These are phyloP conservation scores for Carex cristatella DNA, from an alignment of 176 grass and related monocot genomes.

Conservation along the genomic window DNA sequence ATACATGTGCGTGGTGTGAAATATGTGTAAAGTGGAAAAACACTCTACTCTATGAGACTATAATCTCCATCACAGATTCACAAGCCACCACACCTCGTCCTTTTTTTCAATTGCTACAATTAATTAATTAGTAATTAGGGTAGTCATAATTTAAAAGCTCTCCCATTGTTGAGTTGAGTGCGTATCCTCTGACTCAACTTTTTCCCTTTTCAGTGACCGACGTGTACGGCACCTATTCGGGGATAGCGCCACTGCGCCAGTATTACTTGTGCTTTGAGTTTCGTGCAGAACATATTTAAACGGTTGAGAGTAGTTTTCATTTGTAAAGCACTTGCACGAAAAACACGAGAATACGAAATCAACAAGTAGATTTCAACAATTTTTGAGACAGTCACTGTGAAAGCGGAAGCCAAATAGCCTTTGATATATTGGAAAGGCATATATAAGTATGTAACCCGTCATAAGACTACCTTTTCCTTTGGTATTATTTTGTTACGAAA, in stretches of 20 bases:
- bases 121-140: not conserved
- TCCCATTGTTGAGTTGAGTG: not conserved
- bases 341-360: not conserved
- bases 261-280: too few relatives aligned
- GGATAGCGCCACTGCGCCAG: too few relatives aligned
- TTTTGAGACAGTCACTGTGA: not conserved
- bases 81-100: not conserved
- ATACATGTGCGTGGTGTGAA: not conserved
- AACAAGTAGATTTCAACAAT: not conserved
- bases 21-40: not conserved
- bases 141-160: not conserved
- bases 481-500: too few relatives aligned
- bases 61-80: not conserved
- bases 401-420: not conserved
- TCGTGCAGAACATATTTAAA: too few relatives aligned
- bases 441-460: not conserved
- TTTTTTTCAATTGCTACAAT: not conserved
- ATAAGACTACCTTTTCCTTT: not conserved
- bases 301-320: not conserved
- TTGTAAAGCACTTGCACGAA: not conserved
- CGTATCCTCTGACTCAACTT: too few relatives aligned
- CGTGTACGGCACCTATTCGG: too few relatives aligned
- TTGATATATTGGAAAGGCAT: not conserved
- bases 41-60: not conserved
- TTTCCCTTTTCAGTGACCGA: too few relatives aligned